A percentile compares a stretch with the other conserved stretches of the same genome.
Evolutionary conservation across 768 basidiomycete genomes (phyloP).

Genomic region (Chalciporus piperatus): DNA sequence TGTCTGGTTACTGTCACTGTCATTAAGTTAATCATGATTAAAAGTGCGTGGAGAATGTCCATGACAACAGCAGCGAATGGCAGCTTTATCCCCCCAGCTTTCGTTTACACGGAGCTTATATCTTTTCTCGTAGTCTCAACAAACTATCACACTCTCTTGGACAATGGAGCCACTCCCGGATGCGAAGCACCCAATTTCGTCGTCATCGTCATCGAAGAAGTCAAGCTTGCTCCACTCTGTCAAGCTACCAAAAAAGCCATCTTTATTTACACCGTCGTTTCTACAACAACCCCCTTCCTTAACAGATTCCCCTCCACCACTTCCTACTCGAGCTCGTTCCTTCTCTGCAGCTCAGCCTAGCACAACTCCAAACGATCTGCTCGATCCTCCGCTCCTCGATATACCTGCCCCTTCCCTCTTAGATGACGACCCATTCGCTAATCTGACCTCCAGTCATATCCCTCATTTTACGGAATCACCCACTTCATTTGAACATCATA

Average conservation of each 20-base stretch:
- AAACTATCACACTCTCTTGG: slow-evolving; percentile 1
- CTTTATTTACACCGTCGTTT: slow-evolving; percentile 40
- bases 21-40: neutral
- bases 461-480: neutral
- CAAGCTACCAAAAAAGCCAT: slow-evolving; percentile 50
- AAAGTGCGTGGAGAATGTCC: neutral
- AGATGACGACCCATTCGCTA: slow-evolving; percentile 76
- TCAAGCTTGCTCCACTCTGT: slow-evolving; percentile 4
- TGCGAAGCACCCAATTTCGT: neutral
- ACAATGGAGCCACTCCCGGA: slow-evolving; percentile 4
- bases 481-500: slow-evolving; percentile 1
- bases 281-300: slow-evolving; percentile 41
- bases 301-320: slow-evolving; percentile 25
- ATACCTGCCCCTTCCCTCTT: slow-evolving; percentile 33
- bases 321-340: slow-evolving; percentile 16
- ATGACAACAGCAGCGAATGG: neutral
- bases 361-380: neutral
- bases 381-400: slow-evolving; percentile 1
- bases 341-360: slow-evolving; percentile 7
- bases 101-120: slow-evolving; percentile 5
- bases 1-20: neutral
- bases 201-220: slow-evolving; percentile 6
- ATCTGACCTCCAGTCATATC: slow-evolving; percentile 36
- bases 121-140: slow-evolving; percentile 6
- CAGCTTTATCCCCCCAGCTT: neutral